phyloP scores from a whole-genome alignment of 73 alveolate genomes.

The Paramecium pentaurelia region DNA sequence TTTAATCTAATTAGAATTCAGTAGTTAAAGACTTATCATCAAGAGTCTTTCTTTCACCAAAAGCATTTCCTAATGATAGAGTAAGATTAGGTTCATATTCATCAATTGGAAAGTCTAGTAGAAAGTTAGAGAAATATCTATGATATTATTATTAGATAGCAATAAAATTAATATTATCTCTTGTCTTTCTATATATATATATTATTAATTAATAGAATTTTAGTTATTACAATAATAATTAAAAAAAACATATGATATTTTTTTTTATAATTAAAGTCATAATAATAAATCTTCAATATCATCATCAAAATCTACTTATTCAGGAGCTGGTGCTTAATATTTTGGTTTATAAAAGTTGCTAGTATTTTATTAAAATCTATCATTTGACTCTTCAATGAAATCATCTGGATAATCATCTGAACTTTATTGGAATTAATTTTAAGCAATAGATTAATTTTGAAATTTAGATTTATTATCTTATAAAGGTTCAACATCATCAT shows the following conservation, averaged over 20 bases:
- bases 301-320: conserved; percentile 27
- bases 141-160: background rate
- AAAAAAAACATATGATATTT: background rate
- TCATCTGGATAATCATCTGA: conserved; percentile 50
- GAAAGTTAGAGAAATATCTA: background rate
- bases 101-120: background rate
- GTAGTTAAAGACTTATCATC: background rate
- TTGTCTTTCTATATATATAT: background rate
- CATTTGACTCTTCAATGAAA: conserved; percentile 33
- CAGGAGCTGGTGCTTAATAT: conserved; percentile 10
- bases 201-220: too few species aligned
- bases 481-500: background rate
- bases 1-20: background rate
- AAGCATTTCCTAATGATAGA: background rate
- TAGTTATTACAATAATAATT: background rate
- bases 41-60: background rate
- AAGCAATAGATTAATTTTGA: background rate
- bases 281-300: conserved; percentile 42
- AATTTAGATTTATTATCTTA: background rate
- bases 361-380: background rate
- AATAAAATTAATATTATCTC: background rate
- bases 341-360: conserved; percentile 9
- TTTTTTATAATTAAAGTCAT: background rate
- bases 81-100: background rate
- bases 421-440: background rate